phyloP scores from a whole-genome alignment of 2,329 filamentous ascomycete species.

The Graphilbum sp. region DNA sequence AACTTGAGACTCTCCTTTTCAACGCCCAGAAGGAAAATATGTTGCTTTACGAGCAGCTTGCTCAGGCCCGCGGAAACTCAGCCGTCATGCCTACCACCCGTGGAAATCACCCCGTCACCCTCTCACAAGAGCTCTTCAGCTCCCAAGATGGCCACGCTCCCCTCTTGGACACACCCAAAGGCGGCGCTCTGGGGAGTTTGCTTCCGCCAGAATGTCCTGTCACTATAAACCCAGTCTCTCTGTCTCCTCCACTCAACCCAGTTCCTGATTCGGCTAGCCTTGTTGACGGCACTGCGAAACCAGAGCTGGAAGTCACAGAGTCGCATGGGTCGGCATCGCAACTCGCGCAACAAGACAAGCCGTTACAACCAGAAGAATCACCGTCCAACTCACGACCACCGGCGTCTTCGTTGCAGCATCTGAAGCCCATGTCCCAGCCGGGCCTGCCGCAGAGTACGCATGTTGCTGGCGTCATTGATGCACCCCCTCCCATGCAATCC shows the following conservation, averaged over 20 bases:
- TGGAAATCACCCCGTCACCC: constrained; percentile 29
- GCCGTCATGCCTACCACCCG: constrained; percentile 21
- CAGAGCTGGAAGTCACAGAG: too few species aligned
- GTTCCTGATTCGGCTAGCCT: constrained; percentile 29
- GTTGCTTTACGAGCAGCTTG: constrained; percentile 31
- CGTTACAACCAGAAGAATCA: background rate
- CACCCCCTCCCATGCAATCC: constrained; percentile 12
- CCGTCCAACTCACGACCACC: background rate
- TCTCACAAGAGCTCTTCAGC: constrained; percentile 42
- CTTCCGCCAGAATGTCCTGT: constrained; percentile 20
- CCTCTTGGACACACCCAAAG: constrained; percentile 14
- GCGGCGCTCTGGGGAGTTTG: constrained; percentile 22
- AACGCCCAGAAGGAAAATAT: constrained; percentile 22
- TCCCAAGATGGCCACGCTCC: constrained; percentile 23
- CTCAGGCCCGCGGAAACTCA: constrained; percentile 27
- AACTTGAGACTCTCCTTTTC: constrained; percentile 45
- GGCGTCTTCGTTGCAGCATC: constrained; percentile 14
- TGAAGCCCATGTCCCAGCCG: constrained; percentile 4
- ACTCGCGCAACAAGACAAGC: constrained; percentile 11
- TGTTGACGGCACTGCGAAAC: constrained; percentile 10
- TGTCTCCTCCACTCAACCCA: constrained; percentile 40
- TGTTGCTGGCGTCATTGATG: constrained; percentile 10
- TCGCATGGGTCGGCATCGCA: constrained; percentile 8
- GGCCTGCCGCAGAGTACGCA: background rate
- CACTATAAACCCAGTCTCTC: constrained; percentile 45